phyloP scores from a whole-genome alignment of 192 early-diverging fungal genomes.

The Umbelopsis sp. region DNA sequence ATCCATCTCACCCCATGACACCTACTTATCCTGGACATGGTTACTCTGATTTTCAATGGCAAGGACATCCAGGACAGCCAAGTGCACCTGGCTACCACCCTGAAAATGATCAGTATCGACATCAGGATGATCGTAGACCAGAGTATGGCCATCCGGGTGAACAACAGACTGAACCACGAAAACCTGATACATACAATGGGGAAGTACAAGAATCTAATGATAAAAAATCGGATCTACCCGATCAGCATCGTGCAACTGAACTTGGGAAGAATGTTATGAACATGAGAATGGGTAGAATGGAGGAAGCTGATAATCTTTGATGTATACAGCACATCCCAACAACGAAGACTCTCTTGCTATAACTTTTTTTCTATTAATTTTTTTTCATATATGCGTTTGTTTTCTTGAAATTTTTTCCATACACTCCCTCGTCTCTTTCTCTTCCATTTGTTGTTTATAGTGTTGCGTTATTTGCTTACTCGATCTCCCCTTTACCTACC shows the following conservation, averaged over 20 bases:
- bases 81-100: neutral
- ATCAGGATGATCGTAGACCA: neutral
- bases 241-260: neutral
- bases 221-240: neutral
- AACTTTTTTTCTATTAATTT: neutral
- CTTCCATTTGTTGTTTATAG: too few relatives aligned
- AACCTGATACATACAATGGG: neutral
- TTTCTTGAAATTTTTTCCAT: neutral
- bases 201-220: neutral
- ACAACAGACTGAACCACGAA: conserved; percentile 5
- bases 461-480: too few relatives aligned
- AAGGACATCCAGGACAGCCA: conserved; percentile 2
- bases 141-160: neutral
- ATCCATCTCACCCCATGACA: conserved; percentile 4
- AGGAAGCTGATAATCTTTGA: conserved; percentile 16
- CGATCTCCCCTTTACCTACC: too few relatives aligned
- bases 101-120: conserved; percentile 13
- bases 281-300: conserved; percentile 18
- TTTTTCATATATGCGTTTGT: too few relatives aligned
- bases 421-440: neutral
- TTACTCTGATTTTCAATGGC: conserved; percentile 7
- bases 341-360: neutral
- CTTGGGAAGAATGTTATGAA: conserved; percentile 14
- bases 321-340: neutral
- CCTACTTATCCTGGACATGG: conserved; percentile 8